Base-by-base conservation (phyloP, 495 filamentous ascomycete genomes). In the Daldinia vernicosa region DNA sequence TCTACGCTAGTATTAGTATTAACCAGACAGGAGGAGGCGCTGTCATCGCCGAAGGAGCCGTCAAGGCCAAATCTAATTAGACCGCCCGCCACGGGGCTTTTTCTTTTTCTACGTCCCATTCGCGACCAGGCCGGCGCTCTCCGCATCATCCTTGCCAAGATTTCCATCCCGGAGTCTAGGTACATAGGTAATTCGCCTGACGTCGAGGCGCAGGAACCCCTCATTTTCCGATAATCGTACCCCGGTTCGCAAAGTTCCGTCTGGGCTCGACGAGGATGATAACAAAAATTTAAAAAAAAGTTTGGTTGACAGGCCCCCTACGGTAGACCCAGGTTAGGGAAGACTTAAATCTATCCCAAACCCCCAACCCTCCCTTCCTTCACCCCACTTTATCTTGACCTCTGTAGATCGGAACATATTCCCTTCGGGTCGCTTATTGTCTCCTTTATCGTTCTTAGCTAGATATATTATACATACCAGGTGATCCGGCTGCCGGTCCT, bases 21-120 rank as follows among this genome's bases (percentile, higher is more conserved):
- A n/a, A n/a, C n/a, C n/a, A n/a, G n/a, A n/a, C 60, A 72, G 69
- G 69, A 72, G 60, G 69, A 72, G 69, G 69, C 69, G 55, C 60
- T 72, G 69, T 28, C 30, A 53, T 53, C 60, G 45, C 47, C 64
- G 64, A 72, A 72, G 69, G 69, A 72, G 64, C 60, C 35, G 55
- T 60, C 43, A 32, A 54, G 22, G 50, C 17, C 2, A 50, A 65
- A 22, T 51, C 24, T 14, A 14, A 15, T 26, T 26, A 28, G 12
- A 52, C 43, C 17, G 2, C 43, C 17, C 43, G 17, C 43, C 43
- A 47, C 39, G 15, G 43, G 43, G 43, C 43, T 22, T 24, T 47
- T 47, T 47, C 43, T 22, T 24, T 47, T 47, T 47, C 17, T 47
- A 47, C 1, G 4, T 22, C 50, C 50, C 50, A n/a, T 53, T 53